Evolutionary conservation across 345 rosid species (phyloP).

Genomic region (Camelina laxa): DNA sequence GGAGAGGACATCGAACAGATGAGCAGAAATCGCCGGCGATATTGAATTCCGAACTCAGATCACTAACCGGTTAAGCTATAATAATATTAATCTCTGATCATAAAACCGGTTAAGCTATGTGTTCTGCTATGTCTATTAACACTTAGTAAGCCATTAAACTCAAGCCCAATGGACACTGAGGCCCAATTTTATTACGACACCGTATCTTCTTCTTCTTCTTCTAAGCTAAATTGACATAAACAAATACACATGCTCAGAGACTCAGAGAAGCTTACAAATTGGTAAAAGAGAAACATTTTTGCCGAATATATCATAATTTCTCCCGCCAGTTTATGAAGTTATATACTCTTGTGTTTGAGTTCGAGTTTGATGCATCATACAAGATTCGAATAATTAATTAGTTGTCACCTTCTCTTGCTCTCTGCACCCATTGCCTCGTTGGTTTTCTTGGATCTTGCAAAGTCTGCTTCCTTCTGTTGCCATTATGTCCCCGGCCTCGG

Average conservation of each 20-base stretch:
- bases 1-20: constrained; percentile 28
- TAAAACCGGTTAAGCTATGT: background rate
- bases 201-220: too few relatives aligned
- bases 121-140: background rate
- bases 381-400: background rate
- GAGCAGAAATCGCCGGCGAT: constrained; percentile 29
- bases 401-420: constrained; percentile 35
- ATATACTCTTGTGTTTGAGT: constrained; percentile 15
- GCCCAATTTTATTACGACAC: background rate
- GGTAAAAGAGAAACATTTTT: background rate
- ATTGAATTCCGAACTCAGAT: background rate
- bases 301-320: background rate
- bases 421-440: constrained; percentile 41
- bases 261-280: background rate
- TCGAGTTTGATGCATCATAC: constrained; percentile 7
- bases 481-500: constrained; percentile 24
- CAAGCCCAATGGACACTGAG: background rate
- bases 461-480: constrained; percentile 33
- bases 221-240: background rate
- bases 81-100: background rate
- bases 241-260: background rate
- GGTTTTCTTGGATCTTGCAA: constrained; percentile 38
- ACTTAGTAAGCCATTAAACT: background rate
- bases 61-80: background rate
- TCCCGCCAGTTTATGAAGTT: constrained; percentile 5